Conservation (phyloP, 2,329 filamentous ascomycete species). For the Bretziella fagacearum region DNA sequence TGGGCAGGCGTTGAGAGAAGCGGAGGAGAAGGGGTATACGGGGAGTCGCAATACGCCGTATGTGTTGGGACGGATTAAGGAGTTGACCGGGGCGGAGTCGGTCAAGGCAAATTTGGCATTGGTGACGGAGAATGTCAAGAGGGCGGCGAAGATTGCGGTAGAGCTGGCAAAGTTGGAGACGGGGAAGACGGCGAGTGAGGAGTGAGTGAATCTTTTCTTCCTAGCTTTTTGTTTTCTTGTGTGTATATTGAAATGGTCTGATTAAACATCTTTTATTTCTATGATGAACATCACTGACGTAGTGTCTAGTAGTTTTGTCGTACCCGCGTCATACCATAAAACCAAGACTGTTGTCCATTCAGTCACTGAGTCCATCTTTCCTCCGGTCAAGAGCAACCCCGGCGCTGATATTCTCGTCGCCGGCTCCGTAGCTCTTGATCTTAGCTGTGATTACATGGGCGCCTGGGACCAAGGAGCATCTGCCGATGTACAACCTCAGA, state of each 20-base stretch:
- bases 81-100: constrained; percentile 55
- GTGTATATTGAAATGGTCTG: not conserved
- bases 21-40: constrained; percentile 43
- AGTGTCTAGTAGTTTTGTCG: too few species aligned
- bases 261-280: too few species aligned
- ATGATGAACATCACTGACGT: too few species aligned
- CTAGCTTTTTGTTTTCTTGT: not conserved
- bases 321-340: too few species aligned
- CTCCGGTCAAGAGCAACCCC: constrained; percentile 15
- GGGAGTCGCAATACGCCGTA: constrained; percentile 75
- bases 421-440: constrained; percentile 76
- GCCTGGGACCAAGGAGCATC: constrained; percentile 17
- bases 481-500: constrained; percentile 27
- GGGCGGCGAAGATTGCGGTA: constrained; percentile 37
- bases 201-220: not conserved
- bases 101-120: constrained; percentile 56
- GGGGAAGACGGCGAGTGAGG: constrained; percentile 3
- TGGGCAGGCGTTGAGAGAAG: constrained; percentile 48
- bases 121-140: constrained; percentile 35
- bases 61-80: constrained; percentile 60
- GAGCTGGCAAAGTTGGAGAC: constrained; percentile 27
- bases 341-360: too few species aligned
- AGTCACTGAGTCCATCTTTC: not conserved
- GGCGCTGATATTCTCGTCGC: constrained; percentile 60
- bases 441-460: constrained; percentile 57